phyloP scores from a whole-genome alignment of 768 basidiomycete genomes.

The Fistulinella prunicolor region DNA sequence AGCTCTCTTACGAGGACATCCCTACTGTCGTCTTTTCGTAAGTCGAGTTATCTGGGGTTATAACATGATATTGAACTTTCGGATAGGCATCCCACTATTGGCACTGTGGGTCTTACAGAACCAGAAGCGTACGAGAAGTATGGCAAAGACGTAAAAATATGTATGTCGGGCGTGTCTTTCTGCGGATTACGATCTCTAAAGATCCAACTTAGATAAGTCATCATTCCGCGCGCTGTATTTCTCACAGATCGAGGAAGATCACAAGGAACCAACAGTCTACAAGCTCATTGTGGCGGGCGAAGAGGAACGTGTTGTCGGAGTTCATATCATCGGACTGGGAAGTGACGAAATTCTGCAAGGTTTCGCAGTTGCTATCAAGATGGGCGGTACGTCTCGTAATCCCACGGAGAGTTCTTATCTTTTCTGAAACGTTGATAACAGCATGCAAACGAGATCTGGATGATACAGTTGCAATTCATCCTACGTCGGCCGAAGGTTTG shows the following conservation, averaged over 20 bases:
- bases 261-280: constrained; percentile 94
- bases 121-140: constrained; percentile 85
- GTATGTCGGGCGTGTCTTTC: constrained; percentile 45
- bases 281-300: constrained; percentile 85
- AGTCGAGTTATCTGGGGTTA: constrained; percentile 33
- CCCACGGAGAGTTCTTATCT: background rate
- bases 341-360: constrained; percentile 96
- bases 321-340: constrained; percentile 89
- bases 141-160: constrained; percentile 88
- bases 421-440: constrained; percentile 13
- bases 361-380: constrained; percentile 96
- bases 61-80: constrained; percentile 4
- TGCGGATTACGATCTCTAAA: background rate
- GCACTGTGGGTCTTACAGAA: constrained; percentile 94
- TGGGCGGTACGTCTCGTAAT: constrained; percentile 57
- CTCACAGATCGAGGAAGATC: constrained; percentile 82
- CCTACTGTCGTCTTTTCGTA: constrained; percentile 97
- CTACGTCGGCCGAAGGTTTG: constrained; percentile 79
- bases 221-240: constrained; percentile 87
- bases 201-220: constrained; percentile 58
- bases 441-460: constrained; percentile 82
- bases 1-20: constrained; percentile 86
- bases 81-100: constrained; percentile 87
- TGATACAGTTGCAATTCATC: constrained; percentile 89
- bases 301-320: constrained; percentile 94